phyloP scores from a whole-genome alignment of 148 eudicot species.

The Arctostaphylos glauca region DNA sequence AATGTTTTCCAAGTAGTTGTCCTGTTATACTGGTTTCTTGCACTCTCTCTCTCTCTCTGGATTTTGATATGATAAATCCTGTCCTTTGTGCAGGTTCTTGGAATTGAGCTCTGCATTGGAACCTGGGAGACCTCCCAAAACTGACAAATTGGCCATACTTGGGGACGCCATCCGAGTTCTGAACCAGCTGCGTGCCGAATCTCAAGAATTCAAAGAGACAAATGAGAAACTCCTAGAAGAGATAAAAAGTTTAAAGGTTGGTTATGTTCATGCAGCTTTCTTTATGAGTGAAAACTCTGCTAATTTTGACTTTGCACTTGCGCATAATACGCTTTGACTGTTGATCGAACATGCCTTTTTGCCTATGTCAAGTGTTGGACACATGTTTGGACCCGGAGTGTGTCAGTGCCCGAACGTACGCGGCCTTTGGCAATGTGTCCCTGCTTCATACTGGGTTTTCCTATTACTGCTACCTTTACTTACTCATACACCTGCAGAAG shows the following conservation, averaged over 20 bases:
- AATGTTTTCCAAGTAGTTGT: not conserved
- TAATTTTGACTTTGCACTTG: not conserved
- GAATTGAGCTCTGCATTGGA: constrained; percentile 70
- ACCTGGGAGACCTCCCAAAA: constrained; percentile 72
- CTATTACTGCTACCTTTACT: not conserved
- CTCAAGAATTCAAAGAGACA: constrained; percentile 53
- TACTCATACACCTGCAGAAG: not conserved
- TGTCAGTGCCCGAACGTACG: not conserved
- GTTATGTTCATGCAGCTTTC: constrained; percentile 8
- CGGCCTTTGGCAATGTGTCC: not conserved
- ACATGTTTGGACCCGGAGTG: not conserved
- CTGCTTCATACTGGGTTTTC: not conserved
- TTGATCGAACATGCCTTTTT: not conserved
- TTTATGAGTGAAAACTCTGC: not conserved
- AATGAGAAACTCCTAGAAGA: constrained; percentile 67
- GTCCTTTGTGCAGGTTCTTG: constrained; percentile 51
- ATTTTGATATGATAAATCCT: not conserved
- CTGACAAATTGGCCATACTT: constrained; percentile 75
- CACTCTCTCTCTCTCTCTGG: not conserved
- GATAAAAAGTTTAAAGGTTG: constrained; percentile 79
- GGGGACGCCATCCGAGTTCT: constrained; percentile 68
- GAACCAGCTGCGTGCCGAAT: constrained; percentile 60
- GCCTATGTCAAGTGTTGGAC: not conserved
- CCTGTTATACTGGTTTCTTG: not conserved
- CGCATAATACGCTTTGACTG: not conserved